Base-by-base conservation (phyloP, 768 basidiomycete genomes). In the Rhizopogon roseolus region DNA sequence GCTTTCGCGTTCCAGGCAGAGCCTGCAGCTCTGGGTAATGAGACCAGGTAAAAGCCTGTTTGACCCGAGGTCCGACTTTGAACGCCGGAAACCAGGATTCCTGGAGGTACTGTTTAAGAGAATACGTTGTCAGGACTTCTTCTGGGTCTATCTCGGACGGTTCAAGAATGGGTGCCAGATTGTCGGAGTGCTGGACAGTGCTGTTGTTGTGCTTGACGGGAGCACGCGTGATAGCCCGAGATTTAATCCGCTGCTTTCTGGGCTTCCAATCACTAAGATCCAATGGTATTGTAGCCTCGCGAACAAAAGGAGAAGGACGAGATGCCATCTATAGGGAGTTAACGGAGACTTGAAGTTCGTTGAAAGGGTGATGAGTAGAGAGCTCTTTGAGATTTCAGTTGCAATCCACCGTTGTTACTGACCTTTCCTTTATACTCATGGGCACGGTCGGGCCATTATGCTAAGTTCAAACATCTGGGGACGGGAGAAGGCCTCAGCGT, bases 31-130 rank as follows among this genome's bases (percentile, higher is more conserved):
- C 42, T 1, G 14, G 49, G 34, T 57, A 17, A 37, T 16, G 17
- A 37, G 50, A 56, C 60, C 60, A 61, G 11, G 50, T 40, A 28
- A 49, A 41, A 41, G 54, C 37, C 16, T 42, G 22, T 3, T 22
- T 36, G 14, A 4, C 13, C 36, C 41, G 49, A 6, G 37, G 6
- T 16, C 27, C 55, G 14, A 62, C 17, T 9, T 13, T n/a, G 28
- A 58, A 62, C 16, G 17, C 14, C 5, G 57, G 57, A 37, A 62
- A 6, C 60, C 60, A 62, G n/a, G 27, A 22, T 25, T 45, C 46
- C 2, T 17, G 41, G n/a, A 62, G 36, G 45, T 56, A 62, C 14
- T 17, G 1, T 41, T 32, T 37, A 36, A 58, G 46, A 10, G 54
- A 27, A 49, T 42, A 42, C 3, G 52, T 7, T 11, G 11, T 6